Evolutionary conservation across 768 basidiomycete species (phyloP).

Genomic region (Sporobolomyces roseus): DNA sequence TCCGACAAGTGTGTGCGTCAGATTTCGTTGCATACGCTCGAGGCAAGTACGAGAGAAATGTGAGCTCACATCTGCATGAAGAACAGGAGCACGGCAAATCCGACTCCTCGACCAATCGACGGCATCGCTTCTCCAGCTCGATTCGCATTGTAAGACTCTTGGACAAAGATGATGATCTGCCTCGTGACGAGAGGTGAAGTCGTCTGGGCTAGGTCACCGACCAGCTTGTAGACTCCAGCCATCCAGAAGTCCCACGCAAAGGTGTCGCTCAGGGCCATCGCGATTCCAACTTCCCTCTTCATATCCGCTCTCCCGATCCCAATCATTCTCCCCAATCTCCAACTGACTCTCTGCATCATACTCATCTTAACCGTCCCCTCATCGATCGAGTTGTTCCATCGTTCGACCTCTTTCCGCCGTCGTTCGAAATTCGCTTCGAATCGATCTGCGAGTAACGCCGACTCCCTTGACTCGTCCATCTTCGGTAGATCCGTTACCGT

Average conservation of each 20-base stretch:
- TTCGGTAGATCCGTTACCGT: slow-evolving; percentile 71
- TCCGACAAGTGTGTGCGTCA: too few relatives aligned
- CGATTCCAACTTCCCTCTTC: slow-evolving; percentile 45
- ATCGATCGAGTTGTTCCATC: slow-evolving; percentile 54
- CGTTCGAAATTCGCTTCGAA: slow-evolving; percentile 55
- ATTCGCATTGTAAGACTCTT: slow-evolving; percentile 58
- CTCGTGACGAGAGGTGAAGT: slow-evolving; percentile 72
- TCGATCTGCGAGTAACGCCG: slow-evolving; percentile 55
- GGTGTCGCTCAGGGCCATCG: slow-evolving; percentile 50
- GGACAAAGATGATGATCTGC: slow-evolving; percentile 66
- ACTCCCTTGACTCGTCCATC: slow-evolving; percentile 57
- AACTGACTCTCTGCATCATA: neutral
- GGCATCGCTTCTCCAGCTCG: slow-evolving; percentile 45
- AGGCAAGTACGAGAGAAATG: too few relatives aligned
- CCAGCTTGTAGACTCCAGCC: slow-evolving; percentile 13
- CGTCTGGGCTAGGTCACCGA: slow-evolving; percentile 67
- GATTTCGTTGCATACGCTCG: too few relatives aligned
- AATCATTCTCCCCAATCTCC: slow-evolving; percentile 49
- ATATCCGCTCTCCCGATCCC: slow-evolving; percentile 59
- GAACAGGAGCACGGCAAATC: slow-evolving; percentile 65
- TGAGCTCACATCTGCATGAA: slow-evolving; percentile 57
- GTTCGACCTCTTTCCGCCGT: slow-evolving; percentile 54
- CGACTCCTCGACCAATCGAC: slow-evolving; percentile 57
- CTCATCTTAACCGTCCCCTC: neutral
- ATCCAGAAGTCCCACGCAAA: slow-evolving; percentile 27